Base-by-base conservation (phyloP, 805 yeast species). In the Hanseniaspora jakobsenii region DNA sequence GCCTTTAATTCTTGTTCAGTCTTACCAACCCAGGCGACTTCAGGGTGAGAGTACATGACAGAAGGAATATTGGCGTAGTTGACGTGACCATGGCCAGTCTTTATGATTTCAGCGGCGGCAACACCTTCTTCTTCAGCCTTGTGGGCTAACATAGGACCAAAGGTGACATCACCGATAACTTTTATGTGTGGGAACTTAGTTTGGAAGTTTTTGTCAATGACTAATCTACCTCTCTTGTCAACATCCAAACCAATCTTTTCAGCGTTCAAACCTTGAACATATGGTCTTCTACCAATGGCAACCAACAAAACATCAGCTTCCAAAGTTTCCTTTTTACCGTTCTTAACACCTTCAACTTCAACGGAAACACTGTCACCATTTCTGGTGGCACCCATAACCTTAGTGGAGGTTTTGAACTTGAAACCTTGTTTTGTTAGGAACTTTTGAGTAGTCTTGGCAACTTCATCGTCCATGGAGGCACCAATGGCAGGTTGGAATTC, bases 91-190 rank as follows among this genome's bases (percentile, higher is more conserved):
- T 81, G 82, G 53, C 97, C 98, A 54, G 66, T 66, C 72, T 85
- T 85, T 64, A 91, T 76, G 71, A 77, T 83, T 70, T 91, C 99
- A 53, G 74, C 97, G 53, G 95, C 97, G 48, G 99, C 99, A 55
- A 91, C 80, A 67, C 95, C 99, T 73, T 91, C 99, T 66, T 91
- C 99, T 73, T 91, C 99, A 51, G 99, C 99, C 74, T 91, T 91
- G 75, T 91, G 99, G 52, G 99, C 99, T 68, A 91, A 76, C 99
- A 91, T 91, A 57, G 94, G 89, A 56, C 99, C 99, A 58, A 84
- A 91, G 32, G 99, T 91, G 47, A 80, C 96, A 62, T 91, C 99
- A 66, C 99, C 99, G 66, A 91, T 84, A 58, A 86, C 94, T 67
- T 94, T 83, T 63, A 91, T 87, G 68, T 91, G 94, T 46, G 87